phyloP scores from a whole-genome alignment of 2,329 filamentous ascomycete genomes.

The Lasiodiplodia sp. region DNA sequence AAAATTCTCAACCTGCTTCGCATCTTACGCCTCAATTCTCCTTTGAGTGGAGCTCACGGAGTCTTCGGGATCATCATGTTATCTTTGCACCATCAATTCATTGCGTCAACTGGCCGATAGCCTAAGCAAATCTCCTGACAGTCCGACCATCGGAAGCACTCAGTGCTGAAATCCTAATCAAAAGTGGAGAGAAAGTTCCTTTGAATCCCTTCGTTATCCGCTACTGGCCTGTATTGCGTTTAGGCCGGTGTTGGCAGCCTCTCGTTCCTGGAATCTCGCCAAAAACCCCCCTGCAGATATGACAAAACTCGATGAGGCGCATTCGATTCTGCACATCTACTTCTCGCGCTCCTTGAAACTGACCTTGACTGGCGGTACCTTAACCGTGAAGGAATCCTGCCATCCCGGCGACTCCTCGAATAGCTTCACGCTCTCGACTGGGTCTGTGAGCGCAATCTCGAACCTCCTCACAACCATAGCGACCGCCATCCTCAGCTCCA shows the following conservation, averaged over 20 bases:
- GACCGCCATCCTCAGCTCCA: slow-evolving; percentile 70
- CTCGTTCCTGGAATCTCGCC: neutral
- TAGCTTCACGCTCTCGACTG: slow-evolving; percentile 3
- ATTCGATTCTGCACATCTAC: neutral
- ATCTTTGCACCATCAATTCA: neutral
- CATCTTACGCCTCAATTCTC: neutral
- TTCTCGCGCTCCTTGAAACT: neutral
- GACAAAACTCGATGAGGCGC: neutral
- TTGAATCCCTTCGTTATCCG: neutral
- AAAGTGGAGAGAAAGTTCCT: neutral
- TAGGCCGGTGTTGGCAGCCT: neutral
- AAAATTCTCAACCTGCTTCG: neutral
- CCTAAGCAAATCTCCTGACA: neutral
- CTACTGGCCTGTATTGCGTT: neutral
- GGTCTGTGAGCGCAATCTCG: slow-evolving; percentile 52
- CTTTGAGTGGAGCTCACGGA: neutral
- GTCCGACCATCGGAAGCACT: neutral
- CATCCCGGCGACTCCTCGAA: slow-evolving; percentile 4
- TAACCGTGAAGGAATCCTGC: neutral
- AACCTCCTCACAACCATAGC: slow-evolving; percentile 69
- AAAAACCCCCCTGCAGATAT: neutral
- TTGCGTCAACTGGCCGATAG: neutral
- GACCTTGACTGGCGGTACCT: slow-evolving; percentile 3
- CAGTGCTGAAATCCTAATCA: neutral
- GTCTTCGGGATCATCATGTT: neutral